These are phyloP conservation scores for Pouteria glomerata DNA, from an alignment of 148 eudicot species.

Conservation along the genomic window DNA sequence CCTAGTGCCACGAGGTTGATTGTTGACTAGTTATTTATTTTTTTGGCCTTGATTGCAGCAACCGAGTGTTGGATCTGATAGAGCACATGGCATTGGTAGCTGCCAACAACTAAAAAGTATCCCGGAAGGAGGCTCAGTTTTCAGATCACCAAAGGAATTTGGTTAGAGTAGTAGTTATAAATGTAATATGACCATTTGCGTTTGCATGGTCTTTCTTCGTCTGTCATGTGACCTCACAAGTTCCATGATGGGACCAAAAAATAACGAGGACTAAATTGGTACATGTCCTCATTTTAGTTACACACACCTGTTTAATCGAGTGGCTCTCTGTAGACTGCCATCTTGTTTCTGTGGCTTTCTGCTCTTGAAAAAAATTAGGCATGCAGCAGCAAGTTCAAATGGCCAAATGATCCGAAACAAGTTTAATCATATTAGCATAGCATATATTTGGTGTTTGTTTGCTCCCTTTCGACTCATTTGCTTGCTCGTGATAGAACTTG, in stretches of 20 bases:
- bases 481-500: too few species aligned
- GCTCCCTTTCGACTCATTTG: too few species aligned
- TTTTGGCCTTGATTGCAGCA: constrained; percentile 29
- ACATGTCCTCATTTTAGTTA: background rate
- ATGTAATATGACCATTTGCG: background rate
- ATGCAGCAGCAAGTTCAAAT: background rate
- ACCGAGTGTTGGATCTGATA: constrained; percentile 85
- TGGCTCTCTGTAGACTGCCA: background rate
- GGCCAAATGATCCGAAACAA: background rate
- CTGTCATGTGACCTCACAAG: background rate
- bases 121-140: background rate
- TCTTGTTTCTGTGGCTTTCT: background rate
- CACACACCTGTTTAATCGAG: background rate
- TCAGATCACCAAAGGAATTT: background rate
- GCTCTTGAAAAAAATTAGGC: background rate
- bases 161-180: background rate
- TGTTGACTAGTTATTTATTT: background rate
- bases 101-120: constrained; percentile 27
- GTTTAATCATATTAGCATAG: background rate
- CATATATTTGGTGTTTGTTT: too few species aligned
- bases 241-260: background rate
- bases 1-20: background rate
- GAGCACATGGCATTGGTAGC: constrained; percentile 91
- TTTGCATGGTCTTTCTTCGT: background rate
- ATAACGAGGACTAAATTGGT: background rate